Base-by-base conservation (phyloP, 1,139 yeast species). In the Pneumocystis sp. region DNA sequence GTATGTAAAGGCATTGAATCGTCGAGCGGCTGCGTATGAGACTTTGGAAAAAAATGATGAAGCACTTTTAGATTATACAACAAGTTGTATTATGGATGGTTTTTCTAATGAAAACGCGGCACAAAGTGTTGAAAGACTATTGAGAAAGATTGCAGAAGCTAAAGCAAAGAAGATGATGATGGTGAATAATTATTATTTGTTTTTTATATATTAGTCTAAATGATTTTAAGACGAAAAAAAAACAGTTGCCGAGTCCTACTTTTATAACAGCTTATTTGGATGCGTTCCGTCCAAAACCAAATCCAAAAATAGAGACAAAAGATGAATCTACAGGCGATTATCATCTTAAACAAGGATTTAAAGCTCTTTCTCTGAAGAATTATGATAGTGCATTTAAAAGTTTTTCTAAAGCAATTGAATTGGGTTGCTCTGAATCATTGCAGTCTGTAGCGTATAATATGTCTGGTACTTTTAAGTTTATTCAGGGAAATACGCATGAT, bases 51-150 rank as follows among this genome's bases (percentile, higher is more conserved):
- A 82, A 70, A 89, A 83, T 76, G 82, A 85, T 65, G 96, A 91
- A 67, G 93, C 98, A 65, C 85, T 90, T 83, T 85, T 86, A 75
- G 98, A 95, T 76, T 83, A 89, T 76, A 91, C 97, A 66, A 91
- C 96, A 3, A 75, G 77, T 31, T 74, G 78, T 67, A 76, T 78
- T 45, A 71, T 78, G 68, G 74, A 75, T 67, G 73, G 74, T 66
- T 87, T 89, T 77, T 83, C 84, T 72, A 89, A 88, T 75, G 85
- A 85, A 73, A 81, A 88, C 44, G 82, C 88, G 67, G 96, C 90
- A 76, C 82, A 83, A 70, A 83, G 88, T 66, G 84, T 95, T 73
- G 97, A 95, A 79, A 84, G 96, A 76, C 90, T 89, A 62, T 82
- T 93, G 79, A 83, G 83, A 74, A 83, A 86, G 73, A 89, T 85